A percentile compares a stretch with the other conserved stretches of the same genome.
phyloP scores from a whole-genome alignment of 2,329 filamentous ascomycete genomes.

The Sordariomycetes sp. region DNA sequence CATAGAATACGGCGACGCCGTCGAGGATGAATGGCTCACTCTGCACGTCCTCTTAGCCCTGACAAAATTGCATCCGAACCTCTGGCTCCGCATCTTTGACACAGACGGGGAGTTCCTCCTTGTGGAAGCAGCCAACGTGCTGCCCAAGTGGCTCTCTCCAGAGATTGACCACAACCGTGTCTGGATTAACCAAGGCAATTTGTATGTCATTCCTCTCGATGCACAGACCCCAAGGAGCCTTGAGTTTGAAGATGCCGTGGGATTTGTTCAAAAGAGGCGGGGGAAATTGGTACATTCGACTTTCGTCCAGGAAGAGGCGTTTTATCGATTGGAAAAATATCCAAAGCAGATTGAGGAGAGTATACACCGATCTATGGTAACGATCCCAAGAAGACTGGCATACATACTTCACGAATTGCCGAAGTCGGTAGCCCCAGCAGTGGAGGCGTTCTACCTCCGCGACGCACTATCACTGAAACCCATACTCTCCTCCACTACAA shows the following conservation, averaged over 20 bases:
- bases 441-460: slow-evolving; percentile 87
- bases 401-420: slow-evolving; percentile 69
- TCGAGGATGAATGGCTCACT: slow-evolving; percentile 96
- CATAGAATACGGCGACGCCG: slow-evolving; percentile 86
- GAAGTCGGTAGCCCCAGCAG: slow-evolving; percentile 68
- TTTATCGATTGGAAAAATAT: slow-evolving; percentile 80
- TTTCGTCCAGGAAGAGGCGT: slow-evolving; percentile 77
- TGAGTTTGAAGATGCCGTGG: slow-evolving; percentile 54
- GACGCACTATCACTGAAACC: slow-evolving; percentile 69
- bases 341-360: slow-evolving; percentile 65
- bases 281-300: slow-evolving; percentile 59
- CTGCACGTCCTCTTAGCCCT: slow-evolving; percentile 82
- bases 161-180: slow-evolving; percentile 81
- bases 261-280: slow-evolving; percentile 46
- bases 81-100: slow-evolving; percentile 80
- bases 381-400: slow-evolving; percentile 73
- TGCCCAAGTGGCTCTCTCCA: slow-evolving; percentile 86
- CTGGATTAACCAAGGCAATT: slow-evolving; percentile 74
- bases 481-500: slow-evolving; percentile 44
- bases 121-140: slow-evolving; percentile 80
- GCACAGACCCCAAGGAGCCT: slow-evolving; percentile 35
- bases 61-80: slow-evolving; percentile 58
- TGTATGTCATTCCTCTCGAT: slow-evolving; percentile 61
- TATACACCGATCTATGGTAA: slow-evolving; percentile 65
- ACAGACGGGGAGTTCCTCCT: slow-evolving; percentile 92